Evolutionary conservation across 2,329 filamentous ascomycete genomes (phyloP), one percentile per base, ranked within the genome.

Genomic region (Tolypocladium nubicola): DNA sequence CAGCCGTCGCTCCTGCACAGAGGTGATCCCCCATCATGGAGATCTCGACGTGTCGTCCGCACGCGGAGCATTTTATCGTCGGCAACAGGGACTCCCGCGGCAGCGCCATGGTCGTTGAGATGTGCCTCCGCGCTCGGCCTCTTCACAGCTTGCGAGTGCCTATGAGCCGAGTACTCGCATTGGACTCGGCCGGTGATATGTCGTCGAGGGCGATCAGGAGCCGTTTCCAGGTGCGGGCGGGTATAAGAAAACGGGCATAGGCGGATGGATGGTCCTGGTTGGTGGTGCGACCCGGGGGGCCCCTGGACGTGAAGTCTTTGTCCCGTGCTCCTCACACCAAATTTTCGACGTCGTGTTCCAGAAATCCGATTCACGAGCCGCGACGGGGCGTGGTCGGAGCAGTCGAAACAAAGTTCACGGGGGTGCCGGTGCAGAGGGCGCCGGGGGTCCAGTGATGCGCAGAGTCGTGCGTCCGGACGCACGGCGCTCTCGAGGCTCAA

Each of bases 21-120:
- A 89, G 70, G 75, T 96, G 91, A 61, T 95, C 90, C 60, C 89
- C 90, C 86, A 96, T 88, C 70, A 86, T 77, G 45, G 88, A 87
- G 64, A 96, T 94, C 68, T 92, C 87, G 59, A 96, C 89, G 66
- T 92, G 83, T 45, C 76, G 72, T 45, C 84, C 83, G 69, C 90
- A 96, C 75, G 80, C 85, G 56, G 90, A 95, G 73, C 90, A 96
- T 79, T 93, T 96, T 73, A 96, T 89, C 30, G 85, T 85, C 67
- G 90, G 89, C 76, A 94, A 78, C 62, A 92, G 84, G 70, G 84
- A 87, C 70, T 84, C 80, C 67, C 85, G 79, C 65, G 77, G 77
- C 61, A 74, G 70, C 50, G 76, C 73, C 78, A 82, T 81, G 61
- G 61, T 72, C 67, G 58, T 49, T 59, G 60, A 38, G n/a, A 26